phyloP scores from a whole-genome alignment of 805 yeast genomes.

The Candida boidinii region DNA sequence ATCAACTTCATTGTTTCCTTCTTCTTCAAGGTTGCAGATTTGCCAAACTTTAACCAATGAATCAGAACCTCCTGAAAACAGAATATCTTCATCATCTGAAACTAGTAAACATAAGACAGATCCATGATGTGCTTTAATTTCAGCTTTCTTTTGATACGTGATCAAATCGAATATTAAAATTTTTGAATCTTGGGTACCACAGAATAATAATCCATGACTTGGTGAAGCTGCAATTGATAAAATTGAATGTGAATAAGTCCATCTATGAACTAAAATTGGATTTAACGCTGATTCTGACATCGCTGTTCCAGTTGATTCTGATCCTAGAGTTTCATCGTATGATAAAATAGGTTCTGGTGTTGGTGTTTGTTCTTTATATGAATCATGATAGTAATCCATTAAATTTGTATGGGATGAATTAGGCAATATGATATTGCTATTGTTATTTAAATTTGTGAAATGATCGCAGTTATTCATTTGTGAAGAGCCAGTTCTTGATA shows the following conservation, averaged over 20 bases:
- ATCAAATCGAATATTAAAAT: conserved; percentile 62
- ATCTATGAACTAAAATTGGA: conserved; percentile 49
- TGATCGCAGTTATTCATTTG: too few relatives aligned
- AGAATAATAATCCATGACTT: conserved; percentile 49
- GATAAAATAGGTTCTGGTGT: too few relatives aligned
- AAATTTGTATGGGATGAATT: too few relatives aligned
- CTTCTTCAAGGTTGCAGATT: conserved; percentile 26
- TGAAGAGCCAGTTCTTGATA: too few relatives aligned
- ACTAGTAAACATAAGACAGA: conserved; percentile 65
- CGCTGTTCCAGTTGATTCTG: too few relatives aligned
- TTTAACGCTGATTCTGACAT: too few relatives aligned
- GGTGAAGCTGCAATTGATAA: conserved; percentile 65
- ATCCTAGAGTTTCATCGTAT: too few relatives aligned
- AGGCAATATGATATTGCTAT: too few relatives aligned
- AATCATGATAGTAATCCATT: too few relatives aligned
- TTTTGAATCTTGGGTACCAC: conserved; percentile 86
- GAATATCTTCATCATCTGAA: conserved; percentile 42
- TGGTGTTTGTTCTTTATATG: too few relatives aligned
- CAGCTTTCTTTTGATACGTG: conserved; percentile 48
- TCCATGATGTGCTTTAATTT: conserved; percentile 54
- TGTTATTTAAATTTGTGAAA: too few relatives aligned
- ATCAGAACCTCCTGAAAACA: conserved; percentile 86
- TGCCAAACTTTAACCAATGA: conserved; percentile 86
- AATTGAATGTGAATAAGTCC: conserved; percentile 70
- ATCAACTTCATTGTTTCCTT: conserved; percentile 1